Evolutionary conservation across 2,329 filamentous ascomycete genomes (phyloP).

Genomic region (Aureobasidium sp.): DNA sequence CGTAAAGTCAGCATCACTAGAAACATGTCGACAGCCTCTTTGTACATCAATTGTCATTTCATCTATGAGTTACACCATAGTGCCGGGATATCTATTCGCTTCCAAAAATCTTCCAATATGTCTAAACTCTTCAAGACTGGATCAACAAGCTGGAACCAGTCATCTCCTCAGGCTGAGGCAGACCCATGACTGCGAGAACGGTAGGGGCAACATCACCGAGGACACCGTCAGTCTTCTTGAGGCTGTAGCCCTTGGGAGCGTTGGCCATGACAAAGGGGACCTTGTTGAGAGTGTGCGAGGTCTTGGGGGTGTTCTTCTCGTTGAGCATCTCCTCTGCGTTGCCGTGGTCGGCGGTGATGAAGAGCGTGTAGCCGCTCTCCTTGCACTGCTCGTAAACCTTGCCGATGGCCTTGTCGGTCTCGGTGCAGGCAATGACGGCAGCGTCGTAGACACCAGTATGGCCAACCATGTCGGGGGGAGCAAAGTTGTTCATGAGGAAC

Average conservation of each 20-base stretch:
- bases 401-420: constrained; percentile 95
- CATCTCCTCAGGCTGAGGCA: constrained; percentile 94
- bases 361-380: constrained; percentile 91
- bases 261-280: constrained; percentile 99
- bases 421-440: constrained; percentile 82
- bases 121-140: constrained; percentile 63
- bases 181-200: constrained; percentile 88
- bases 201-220: constrained; percentile 98
- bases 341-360: constrained; percentile 95
- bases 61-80: constrained; percentile 4
- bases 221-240: constrained; percentile 89
- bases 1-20: too few relatives aligned
- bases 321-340: constrained; percentile 99
- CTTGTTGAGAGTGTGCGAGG: constrained; percentile 97
- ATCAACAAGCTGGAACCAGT: constrained; percentile 85
- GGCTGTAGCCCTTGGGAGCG: constrained; percentile 86
- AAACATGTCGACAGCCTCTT: too few relatives aligned
- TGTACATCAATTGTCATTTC: constrained; percentile 13
- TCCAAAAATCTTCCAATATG: too few relatives aligned
- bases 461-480: constrained; percentile 98
- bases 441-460: constrained; percentile 99
- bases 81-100: constrained; percentile 10
- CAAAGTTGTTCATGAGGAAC: constrained; percentile 99
- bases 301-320: constrained; percentile 95
- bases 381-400: constrained; percentile 95